A percentile compares a stretch with the other conserved stretches of the same genome.
phyloP scores from a whole-genome alignment of 495 filamentous ascomycete genomes.

The Aspergillus carlsbadensis region DNA sequence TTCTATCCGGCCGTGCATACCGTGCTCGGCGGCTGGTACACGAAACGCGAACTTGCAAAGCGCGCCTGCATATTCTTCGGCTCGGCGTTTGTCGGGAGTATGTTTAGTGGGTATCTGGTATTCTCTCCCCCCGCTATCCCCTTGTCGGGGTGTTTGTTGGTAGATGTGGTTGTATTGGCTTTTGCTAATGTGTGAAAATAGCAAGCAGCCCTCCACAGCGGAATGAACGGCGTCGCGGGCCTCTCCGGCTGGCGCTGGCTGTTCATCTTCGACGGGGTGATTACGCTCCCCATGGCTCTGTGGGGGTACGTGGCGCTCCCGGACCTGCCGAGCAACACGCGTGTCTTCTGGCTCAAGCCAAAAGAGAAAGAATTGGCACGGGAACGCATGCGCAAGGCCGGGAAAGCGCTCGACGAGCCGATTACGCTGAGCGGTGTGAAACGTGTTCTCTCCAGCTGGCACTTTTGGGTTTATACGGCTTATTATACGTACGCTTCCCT shows the following conservation, averaged over 20 bases:
- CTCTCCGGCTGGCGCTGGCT: constrained; percentile 52
- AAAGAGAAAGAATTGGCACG: background rate
- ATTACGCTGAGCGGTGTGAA: background rate
- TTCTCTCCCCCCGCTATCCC: too few relatives aligned
- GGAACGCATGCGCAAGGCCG: background rate
- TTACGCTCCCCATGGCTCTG: constrained; percentile 46
- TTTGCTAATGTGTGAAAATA: too few relatives aligned
- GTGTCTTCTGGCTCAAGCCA: background rate
- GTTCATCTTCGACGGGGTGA: constrained; percentile 48
- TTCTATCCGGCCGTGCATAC: constrained; percentile 1
- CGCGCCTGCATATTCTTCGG: background rate
- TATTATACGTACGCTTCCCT: background rate
- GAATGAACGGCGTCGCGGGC: constrained; percentile 38
- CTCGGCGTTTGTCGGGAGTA: background rate
- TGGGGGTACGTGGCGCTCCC: constrained; percentile 36
- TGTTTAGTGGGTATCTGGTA: background rate
- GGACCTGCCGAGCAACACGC: background rate
- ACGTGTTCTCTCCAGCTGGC: background rate
- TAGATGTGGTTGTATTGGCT: too few relatives aligned
- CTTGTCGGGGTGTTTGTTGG: background rate
- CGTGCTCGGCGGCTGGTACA: background rate
- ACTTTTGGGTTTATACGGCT: background rate
- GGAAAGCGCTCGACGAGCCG: background rate
- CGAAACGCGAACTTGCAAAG: background rate
- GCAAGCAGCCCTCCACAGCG: background rate